Base-by-base conservation (phyloP, 495 filamentous ascomycete genomes). In the Penicillium herquei region DNA sequence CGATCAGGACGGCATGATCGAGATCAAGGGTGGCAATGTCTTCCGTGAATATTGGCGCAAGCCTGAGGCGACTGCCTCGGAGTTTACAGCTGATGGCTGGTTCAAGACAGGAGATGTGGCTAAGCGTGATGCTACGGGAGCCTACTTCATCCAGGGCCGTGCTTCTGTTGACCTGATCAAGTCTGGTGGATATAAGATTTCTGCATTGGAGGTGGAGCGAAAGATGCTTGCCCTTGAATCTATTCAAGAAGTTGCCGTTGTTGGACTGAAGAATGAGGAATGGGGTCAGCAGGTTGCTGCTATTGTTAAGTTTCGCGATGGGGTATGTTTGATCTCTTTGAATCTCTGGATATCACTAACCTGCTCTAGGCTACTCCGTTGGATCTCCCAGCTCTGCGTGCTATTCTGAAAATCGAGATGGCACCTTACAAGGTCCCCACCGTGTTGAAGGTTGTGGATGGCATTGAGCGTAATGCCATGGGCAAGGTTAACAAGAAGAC, bases 41-140 rank as follows among this genome's bases (percentile, higher is more conserved):
- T 77, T 78, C 59, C 59, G 50, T 9, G 74, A 76, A 48, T 78
- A 78, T 53, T 78, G 74, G 74, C 62, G 69, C 7, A 72, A 69
- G 16, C 70, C 73, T 1, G 72, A 75, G 37, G 73, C 73, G 0
- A 78, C 76, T 4, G 59, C 61, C 8, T 71, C 73, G 18, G 75
- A 74, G 43, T 77, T 78, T 39, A 77, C 72, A 0, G 41, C 56
- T 12, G 78, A 79, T 40, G 76, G 74, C 26, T 78, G 74, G 74
- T 77, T 78, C 61, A 75, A 75, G 62, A 78, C 76, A 6, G 76
- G 76, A n/a, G 76, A 78, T 54, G 70, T 77, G 1, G 76, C 74
- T 8, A 58, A 61, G 10, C 69, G 73, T 7, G 68, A 76, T 51
- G 57, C 51, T n/a, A 59, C 52, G 6, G 75, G 75, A 6, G 73